These are phyloP conservation scores for Casuarina cunninghamiana DNA, from an alignment of 306 rosid species.

Conservation along the genomic window DNA sequence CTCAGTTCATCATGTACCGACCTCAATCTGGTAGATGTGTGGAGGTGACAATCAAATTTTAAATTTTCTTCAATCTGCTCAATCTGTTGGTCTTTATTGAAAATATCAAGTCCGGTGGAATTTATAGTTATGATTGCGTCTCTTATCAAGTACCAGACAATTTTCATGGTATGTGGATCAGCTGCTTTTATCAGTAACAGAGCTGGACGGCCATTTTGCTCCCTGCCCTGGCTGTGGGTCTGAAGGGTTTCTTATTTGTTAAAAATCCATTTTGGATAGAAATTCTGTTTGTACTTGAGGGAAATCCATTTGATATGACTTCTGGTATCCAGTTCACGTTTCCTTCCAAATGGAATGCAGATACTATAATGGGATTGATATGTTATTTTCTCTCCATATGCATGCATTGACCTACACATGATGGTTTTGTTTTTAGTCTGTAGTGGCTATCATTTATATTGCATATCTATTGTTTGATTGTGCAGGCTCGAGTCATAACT, in stretches of 20 bases:
- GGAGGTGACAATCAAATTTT: constrained; percentile 54
- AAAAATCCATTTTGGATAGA: not conserved
- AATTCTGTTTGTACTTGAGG: not conserved
- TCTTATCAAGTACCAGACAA: not conserved
- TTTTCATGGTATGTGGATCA: not conserved
- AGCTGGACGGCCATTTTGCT: not conserved
- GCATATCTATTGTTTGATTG: constrained; percentile 14
- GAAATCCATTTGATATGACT: not conserved
- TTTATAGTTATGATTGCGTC: not conserved
- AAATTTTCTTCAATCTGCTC: constrained; percentile 1
- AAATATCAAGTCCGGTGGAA: not conserved
- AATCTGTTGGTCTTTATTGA: not conserved
- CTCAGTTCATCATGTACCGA: constrained; percentile 60
- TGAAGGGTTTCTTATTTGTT: not conserved
- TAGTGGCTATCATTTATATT: constrained; percentile 14
- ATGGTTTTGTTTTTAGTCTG: not conserved
- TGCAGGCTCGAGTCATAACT: constrained; percentile 64
- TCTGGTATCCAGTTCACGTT: not conserved
- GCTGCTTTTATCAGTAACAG: not conserved
- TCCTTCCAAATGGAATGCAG: not conserved
- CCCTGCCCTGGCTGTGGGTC: not conserved
- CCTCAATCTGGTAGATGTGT: constrained; percentile 59
- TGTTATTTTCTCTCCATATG: not conserved
- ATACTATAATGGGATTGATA: not conserved
- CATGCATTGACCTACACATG: not conserved